Conservation (phyloP, 2,329 filamentous ascomycete species). For the Chaetomium strumarium region DNA sequence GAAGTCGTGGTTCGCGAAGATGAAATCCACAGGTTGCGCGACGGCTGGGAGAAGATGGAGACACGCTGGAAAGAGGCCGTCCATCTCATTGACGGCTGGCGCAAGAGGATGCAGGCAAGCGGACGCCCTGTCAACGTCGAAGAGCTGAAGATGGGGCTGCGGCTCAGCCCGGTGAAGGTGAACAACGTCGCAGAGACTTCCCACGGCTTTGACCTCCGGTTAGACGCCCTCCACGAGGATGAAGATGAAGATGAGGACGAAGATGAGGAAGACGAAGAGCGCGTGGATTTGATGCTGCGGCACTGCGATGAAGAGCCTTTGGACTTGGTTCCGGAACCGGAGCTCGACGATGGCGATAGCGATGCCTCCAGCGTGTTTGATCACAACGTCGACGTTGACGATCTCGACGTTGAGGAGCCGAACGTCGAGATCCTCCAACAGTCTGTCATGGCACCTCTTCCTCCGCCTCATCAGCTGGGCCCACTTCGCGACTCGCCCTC, state of each 20-base stretch:
- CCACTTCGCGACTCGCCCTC: conserved; percentile 48
- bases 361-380: conserved; percentile 42
- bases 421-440: conserved; percentile 43
- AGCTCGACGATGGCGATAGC: conserved; percentile 27
- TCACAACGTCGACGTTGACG: conserved; percentile 38
- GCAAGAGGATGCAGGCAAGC: conserved; percentile 67
- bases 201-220: conserved; percentile 35
- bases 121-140: conserved; percentile 65
- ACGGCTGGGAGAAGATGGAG: conserved; percentile 93
- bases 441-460: conserved; percentile 40
- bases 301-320: conserved; percentile 35
- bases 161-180: conserved; percentile 54
- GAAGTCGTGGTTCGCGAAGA: conserved; percentile 90
- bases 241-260: conserved; percentile 25
- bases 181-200: conserved; percentile 45
- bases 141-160: conserved; percentile 62
- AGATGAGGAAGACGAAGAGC: conserved; percentile 15
- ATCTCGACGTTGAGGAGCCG: conserved; percentile 37
- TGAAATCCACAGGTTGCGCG: conserved; percentile 75
- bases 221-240: conserved; percentile 41
- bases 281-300: conserved; percentile 20
- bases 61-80: conserved; percentile 84
- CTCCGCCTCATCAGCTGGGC: conserved; percentile 42
- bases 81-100: conserved; percentile 86
- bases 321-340: conserved; percentile 36